These are phyloP conservation scores for Leucocoprinus sp. DNA, from an alignment of 768 basidiomycete species.

Conservation along the genomic window DNA sequence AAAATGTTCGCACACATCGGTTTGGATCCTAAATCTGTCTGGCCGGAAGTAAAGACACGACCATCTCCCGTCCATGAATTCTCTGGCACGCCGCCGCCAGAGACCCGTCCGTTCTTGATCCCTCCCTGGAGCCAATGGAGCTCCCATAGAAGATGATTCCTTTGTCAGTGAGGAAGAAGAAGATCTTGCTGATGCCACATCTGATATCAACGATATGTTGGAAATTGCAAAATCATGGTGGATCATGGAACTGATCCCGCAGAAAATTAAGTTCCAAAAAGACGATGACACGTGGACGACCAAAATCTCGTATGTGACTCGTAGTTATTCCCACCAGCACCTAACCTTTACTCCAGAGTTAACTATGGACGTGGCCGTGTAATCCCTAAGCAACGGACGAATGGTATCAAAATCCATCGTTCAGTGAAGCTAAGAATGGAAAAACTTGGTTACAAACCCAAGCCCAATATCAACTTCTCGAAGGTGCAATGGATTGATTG, in stretches of 20 bases:
- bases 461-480: constrained; percentile 1
- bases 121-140: constrained; percentile 16
- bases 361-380: constrained; percentile 35
- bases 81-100: constrained; percentile 17
- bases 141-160: constrained; percentile 20
- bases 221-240: constrained; percentile 46
- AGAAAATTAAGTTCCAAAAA: constrained; percentile 31
- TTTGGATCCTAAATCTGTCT: constrained; percentile 36
- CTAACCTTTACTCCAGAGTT: constrained; percentile 18
- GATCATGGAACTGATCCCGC: constrained; percentile 48
- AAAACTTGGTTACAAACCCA: neutral
- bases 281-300: constrained; percentile 32
- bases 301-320: constrained; percentile 25
- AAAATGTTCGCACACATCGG: constrained; percentile 38
- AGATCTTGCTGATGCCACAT: constrained; percentile 48
- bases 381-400: constrained; percentile 29
- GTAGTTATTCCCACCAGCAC: neutral
- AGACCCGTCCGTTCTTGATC: constrained; percentile 15
- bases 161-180: constrained; percentile 49
- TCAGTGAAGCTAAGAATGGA: constrained; percentile 40
- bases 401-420: constrained; percentile 36
- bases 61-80: constrained; percentile 30
- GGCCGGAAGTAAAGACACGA: constrained; percentile 31
- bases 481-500: constrained; percentile 8
- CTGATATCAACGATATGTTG: constrained; percentile 50